Percentiles rank a stretch among this genome's conserved stretches.
Conservation (phyloP, 139 green algal species). For the Bryopsis sp. region DNA sequence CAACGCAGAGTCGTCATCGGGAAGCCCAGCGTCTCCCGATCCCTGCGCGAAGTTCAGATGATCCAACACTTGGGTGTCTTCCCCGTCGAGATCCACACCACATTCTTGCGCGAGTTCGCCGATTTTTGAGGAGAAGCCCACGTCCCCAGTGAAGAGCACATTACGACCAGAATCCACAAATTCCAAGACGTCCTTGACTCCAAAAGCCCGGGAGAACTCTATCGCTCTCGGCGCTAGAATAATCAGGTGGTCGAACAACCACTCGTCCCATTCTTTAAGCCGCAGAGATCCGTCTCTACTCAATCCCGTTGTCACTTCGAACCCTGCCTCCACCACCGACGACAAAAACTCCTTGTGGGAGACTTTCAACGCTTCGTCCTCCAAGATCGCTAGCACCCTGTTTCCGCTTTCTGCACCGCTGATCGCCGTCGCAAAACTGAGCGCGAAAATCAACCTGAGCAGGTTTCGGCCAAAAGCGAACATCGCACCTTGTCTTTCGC, state of each 20-base stretch:
- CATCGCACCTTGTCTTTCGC: too few relatives aligned
- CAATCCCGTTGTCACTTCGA: conserved; percentile 40
- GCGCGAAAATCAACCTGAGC: too few relatives aligned
- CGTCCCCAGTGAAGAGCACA: conserved; percentile 58
- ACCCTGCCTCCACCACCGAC: conserved; percentile 21
- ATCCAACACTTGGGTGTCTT: conserved; percentile 37
- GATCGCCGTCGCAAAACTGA: too few relatives aligned
- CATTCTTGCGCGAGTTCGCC: conserved; percentile 45
- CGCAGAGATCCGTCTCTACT: conserved; percentile 39
- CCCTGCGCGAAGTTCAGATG: conserved; percentile 35
- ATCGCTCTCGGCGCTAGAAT: conserved; percentile 53
- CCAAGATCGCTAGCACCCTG: conserved; percentile 48
- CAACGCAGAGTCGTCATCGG: neutral
- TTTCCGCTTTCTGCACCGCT: too few relatives aligned
- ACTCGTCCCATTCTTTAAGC: conserved; percentile 66
- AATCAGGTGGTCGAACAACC: conserved; percentile 72
- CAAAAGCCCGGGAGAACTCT: conserved; percentile 41
- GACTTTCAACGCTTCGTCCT: conserved; percentile 15
- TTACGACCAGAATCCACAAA: conserved; percentile 79
- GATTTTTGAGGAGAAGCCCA: conserved; percentile 28
- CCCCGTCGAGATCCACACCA: conserved; percentile 67
- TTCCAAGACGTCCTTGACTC: conserved; percentile 56
- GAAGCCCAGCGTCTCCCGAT: neutral
- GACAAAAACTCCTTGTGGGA: conserved; percentile 51
- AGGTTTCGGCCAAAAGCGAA: too few relatives aligned